Conservation (phyloP, 768 basidiomycete genomes). For the Mycena crocata region DNA sequence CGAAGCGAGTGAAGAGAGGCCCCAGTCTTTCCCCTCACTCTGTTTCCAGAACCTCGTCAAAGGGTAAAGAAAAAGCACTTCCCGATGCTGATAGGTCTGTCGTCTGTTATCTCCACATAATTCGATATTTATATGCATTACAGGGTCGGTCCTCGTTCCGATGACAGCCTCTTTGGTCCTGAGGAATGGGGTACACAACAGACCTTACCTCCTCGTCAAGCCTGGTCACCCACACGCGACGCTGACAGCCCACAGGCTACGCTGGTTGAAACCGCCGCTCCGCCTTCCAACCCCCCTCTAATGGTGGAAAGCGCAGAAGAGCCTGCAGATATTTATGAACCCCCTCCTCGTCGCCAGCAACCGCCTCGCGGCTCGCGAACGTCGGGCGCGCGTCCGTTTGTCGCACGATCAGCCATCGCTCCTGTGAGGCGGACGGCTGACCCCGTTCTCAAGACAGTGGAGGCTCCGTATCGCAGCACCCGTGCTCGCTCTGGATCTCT, state of each 20-base stretch:
- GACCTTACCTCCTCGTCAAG: conserved; percentile 1
- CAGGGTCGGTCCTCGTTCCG: conserved; percentile 7
- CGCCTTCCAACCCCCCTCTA: neutral
- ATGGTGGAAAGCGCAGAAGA: neutral
- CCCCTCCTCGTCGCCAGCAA: conserved; percentile 10
- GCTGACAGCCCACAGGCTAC: conserved; percentile 6
- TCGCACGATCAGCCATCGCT: neutral
- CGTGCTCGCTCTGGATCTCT: conserved; percentile 15
- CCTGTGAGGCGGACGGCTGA: neutral
- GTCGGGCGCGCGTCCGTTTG: neutral
- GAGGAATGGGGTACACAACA: neutral
- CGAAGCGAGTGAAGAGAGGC: conserved; percentile 8
- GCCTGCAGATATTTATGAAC: neutral
- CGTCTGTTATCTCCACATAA: neutral
- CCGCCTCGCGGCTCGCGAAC: conserved; percentile 3
- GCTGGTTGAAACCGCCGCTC: conserved; percentile 13
- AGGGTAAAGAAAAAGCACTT: conserved; percentile 11
- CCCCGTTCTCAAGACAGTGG: neutral
- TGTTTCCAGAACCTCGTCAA: neutral
- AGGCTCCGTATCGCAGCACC: conserved; percentile 9
- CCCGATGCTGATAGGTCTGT: conserved; percentile 16
- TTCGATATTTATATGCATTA: neutral
- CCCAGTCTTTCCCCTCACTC: neutral
- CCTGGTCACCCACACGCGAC: neutral
- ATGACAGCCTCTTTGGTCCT: conserved; percentile 17